These are phyloP conservation scores for Ceratocystis eucalypticola DNA, from an alignment of 2,329 filamentous ascomycete genomes.

Conservation along the genomic window DNA sequence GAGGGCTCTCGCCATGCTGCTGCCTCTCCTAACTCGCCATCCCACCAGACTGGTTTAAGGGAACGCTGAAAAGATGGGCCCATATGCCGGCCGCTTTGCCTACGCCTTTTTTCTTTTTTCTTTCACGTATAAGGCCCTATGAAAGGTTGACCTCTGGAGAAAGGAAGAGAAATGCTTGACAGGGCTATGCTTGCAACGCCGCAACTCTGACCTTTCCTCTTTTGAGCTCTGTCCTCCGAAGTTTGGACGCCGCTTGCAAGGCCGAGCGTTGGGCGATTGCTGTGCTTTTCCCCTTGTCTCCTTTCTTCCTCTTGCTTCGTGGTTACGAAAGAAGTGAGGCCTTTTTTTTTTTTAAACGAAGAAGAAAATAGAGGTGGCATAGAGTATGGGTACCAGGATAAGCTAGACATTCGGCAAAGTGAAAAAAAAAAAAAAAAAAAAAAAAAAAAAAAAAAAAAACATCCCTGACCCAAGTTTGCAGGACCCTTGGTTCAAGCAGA, in stretches of 20 bases:
- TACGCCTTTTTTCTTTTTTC: not conserved
- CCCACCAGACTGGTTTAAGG: constrained; percentile 4
- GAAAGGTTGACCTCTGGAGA: too few species aligned
- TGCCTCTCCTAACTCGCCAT: not conserved
- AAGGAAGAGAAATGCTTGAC: not conserved
- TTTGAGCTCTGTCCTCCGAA: constrained; percentile 2
- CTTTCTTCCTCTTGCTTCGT: not conserved
- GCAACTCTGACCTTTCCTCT: not conserved
- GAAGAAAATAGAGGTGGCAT: not conserved
- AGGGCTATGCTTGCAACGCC: constrained; percentile 1
- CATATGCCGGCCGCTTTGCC: not conserved
- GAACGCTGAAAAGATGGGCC: not conserved
- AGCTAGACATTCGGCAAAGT: too few species aligned
- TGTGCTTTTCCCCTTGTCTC: not conserved
- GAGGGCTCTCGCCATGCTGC: not conserved
- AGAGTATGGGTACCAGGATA: too few species aligned
- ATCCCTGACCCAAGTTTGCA: not conserved
- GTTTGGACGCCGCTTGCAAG: constrained; percentile 1
- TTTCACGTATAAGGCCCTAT: not conserved
- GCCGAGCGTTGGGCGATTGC: not conserved
- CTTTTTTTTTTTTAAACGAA: not conserved
- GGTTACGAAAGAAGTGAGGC: not conserved
- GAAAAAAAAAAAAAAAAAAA: not conserved
- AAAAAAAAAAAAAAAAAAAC: not conserved
- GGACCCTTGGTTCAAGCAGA: not conserved